Evolutionary conservation across 768 basidiomycete species (phyloP).

Genomic region (Suillus decipiens): DNA sequence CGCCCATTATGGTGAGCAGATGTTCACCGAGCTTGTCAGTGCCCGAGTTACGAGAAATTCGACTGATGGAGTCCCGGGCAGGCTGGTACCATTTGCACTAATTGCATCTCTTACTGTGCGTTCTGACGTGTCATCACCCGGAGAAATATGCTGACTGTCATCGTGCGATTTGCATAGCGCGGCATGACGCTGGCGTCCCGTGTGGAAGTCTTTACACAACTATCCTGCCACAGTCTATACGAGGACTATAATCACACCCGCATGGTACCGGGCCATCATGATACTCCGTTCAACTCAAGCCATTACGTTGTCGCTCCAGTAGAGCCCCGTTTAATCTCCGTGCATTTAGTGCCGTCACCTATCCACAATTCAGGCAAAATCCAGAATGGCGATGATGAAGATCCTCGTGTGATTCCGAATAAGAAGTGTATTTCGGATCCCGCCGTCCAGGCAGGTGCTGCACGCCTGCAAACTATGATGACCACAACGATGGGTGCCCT

Average conservation of each 20-base stretch:
- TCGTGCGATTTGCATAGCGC: constrained; percentile 45
- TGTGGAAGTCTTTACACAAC: constrained; percentile 77
- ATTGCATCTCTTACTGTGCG: constrained; percentile 66
- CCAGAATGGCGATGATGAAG: constrained; percentile 32
- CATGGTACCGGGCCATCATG: neutral
- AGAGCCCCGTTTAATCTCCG: constrained; percentile 13
- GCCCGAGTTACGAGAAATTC: neutral
- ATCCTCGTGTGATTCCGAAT: constrained; percentile 39
- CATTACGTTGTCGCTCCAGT: constrained; percentile 12
- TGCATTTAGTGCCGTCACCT: constrained; percentile 17
- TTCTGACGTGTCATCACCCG: constrained; percentile 12
- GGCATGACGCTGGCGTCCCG: constrained; percentile 80
- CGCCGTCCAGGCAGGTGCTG: constrained; percentile 67
- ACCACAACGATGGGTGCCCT: constrained; percentile 77
- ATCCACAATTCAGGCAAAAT: constrained; percentile 15
- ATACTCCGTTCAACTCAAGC: constrained; percentile 3
- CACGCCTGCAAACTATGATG: constrained; percentile 74
- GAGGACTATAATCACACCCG: constrained; percentile 42
- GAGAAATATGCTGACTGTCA: constrained; percentile 15
- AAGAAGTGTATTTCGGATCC: constrained; percentile 47
- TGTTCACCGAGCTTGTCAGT: neutral
- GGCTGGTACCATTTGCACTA: constrained; percentile 75
- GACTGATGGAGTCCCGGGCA: constrained; percentile 23
- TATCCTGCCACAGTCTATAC: constrained; percentile 66
- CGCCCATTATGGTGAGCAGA: constrained; percentile 46